Conservation (phyloP, 2,329 filamentous ascomycete genomes). For the Cladophialophora yegresii region DNA sequence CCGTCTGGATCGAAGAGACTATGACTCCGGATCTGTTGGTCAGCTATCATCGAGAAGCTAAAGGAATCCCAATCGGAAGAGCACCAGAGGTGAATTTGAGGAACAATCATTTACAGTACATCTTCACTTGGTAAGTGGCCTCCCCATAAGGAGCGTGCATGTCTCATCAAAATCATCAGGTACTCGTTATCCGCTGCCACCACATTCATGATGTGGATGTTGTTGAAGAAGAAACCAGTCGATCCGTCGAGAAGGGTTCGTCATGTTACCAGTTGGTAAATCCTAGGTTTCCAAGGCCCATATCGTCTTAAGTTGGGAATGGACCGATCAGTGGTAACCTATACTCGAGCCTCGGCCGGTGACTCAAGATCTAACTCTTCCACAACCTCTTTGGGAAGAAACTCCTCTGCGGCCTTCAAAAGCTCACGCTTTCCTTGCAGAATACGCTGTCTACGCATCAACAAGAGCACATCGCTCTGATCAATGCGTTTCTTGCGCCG, state of each 20-base stretch:
- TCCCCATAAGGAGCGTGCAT: conserved; percentile 21
- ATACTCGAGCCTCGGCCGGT: conserved; percentile 11
- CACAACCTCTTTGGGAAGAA: conserved; percentile 78
- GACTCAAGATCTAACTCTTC: conserved; percentile 71
- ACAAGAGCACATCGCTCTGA: conserved; percentile 75
- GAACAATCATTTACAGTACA: conserved; percentile 98
- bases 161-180: conserved; percentile 56
- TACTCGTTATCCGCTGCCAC: conserved; percentile 83
- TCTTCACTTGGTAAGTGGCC: conserved; percentile 85
- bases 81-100: conserved; percentile 86
- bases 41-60: conserved; percentile 71
- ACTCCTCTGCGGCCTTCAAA: conserved; percentile 67
- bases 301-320: conserved; percentile 19
- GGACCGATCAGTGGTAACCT: not conserved
- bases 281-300: conserved; percentile 3
- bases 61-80: conserved; percentile 86
- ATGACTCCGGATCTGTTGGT: conserved; percentile 82
- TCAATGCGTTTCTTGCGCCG: conserved; percentile 77
- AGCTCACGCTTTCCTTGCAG: conserved; percentile 32
- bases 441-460: conserved; percentile 66
- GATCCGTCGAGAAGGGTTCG: conserved; percentile 72
- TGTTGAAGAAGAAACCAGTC: conserved; percentile 80
- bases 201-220: conserved; percentile 94
- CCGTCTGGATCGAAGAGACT: conserved; percentile 94
- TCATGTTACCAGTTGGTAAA: conserved; percentile 73